Conservation (phyloP, 148 eudicot genomes). For the Talinum fruticosum region DNA sequence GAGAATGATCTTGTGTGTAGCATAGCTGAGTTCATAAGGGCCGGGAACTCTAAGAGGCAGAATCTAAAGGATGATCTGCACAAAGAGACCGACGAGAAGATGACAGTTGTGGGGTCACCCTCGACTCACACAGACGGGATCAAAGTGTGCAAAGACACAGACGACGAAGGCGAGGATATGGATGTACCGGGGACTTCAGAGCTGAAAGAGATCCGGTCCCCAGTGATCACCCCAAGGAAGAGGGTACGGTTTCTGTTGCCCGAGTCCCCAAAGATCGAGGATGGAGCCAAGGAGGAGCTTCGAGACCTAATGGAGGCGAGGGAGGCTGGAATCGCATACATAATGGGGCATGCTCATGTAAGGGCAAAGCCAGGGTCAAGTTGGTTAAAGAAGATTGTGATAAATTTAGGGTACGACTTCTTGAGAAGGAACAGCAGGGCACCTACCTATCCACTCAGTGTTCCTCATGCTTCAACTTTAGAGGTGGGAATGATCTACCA, state of each 20-base stretch:
- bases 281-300: slow-evolving; percentile 51
- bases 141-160: slow-evolving; percentile 36
- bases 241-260: slow-evolving; percentile 75
- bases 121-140: slow-evolving; percentile 54
- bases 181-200: slow-evolving; percentile 41
- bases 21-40: slow-evolving; percentile 77
- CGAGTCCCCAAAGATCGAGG: slow-evolving; percentile 60
- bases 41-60: slow-evolving; percentile 28
- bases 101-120: slow-evolving; percentile 81
- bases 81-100: slow-evolving; percentile 42
- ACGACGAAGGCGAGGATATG: background rate
- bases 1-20: slow-evolving; percentile 78
- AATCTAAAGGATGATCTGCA: slow-evolving; percentile 22
- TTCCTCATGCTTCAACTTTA: slow-evolving; percentile 90
- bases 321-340: slow-evolving; percentile 85
- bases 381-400: slow-evolving; percentile 57
- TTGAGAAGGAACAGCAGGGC: slow-evolving; percentile 79
- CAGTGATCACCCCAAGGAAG: slow-evolving; percentile 38
- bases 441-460: slow-evolving; percentile 56
- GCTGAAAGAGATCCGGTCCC: slow-evolving; percentile 42
- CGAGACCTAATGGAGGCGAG: slow-evolving; percentile 80
- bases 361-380: slow-evolving; percentile 81
- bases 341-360: slow-evolving; percentile 81
- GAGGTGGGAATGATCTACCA: slow-evolving; percentile 95
- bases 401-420: slow-evolving; percentile 78